Percentiles rank a stretch among this genome's conserved stretches.
These are phyloP conservation scores for Chaetomium tenue DNA, from an alignment of 495 filamentous ascomycete genomes.

Conservation along the genomic window DNA sequence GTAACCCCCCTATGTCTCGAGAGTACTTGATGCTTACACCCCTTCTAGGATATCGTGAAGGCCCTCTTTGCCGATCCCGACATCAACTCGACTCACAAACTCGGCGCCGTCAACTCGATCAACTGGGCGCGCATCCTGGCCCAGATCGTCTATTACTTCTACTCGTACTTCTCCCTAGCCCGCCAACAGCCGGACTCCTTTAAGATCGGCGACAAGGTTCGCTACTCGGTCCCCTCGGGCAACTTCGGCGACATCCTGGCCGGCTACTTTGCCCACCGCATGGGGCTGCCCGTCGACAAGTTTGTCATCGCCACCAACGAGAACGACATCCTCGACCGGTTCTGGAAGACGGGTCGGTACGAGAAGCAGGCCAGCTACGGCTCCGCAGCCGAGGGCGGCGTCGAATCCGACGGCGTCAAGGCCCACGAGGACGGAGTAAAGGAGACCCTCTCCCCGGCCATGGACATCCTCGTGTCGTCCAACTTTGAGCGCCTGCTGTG, in stretches of 20 bases:
- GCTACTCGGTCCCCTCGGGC: conserved; percentile 82
- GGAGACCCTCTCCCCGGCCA: conserved; percentile 86
- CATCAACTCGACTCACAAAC: conserved; percentile 68
- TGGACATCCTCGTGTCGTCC: conserved; percentile 93
- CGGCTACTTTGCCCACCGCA: conserved; percentile 83
- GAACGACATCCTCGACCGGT: conserved; percentile 84
- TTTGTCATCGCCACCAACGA: conserved; percentile 88
- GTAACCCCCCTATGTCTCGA: background rate
- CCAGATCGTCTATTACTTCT: conserved; percentile 91
- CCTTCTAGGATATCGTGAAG: conserved; percentile 78
- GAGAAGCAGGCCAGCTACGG: conserved; percentile 69
- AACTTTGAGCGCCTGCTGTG: conserved; percentile 98
- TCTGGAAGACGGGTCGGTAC: conserved; percentile 78
- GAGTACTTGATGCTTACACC: background rate
- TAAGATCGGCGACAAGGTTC: conserved; percentile 58
- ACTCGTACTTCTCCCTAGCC: conserved; percentile 78
- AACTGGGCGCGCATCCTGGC: conserved; percentile 90
- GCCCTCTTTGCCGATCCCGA: conserved; percentile 79
- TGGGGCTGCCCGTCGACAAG: conserved; percentile 84
- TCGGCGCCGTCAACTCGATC: conserved; percentile 87
- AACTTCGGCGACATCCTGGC: conserved; percentile 98
- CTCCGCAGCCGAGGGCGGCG: conserved; percentile 53
- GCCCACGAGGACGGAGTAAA: conserved; percentile 70
- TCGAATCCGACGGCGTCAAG: conserved; percentile 60
- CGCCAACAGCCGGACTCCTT: conserved; percentile 51